Conservation (phyloP, 768 basidiomycete species). For the Russula earlei region DNA sequence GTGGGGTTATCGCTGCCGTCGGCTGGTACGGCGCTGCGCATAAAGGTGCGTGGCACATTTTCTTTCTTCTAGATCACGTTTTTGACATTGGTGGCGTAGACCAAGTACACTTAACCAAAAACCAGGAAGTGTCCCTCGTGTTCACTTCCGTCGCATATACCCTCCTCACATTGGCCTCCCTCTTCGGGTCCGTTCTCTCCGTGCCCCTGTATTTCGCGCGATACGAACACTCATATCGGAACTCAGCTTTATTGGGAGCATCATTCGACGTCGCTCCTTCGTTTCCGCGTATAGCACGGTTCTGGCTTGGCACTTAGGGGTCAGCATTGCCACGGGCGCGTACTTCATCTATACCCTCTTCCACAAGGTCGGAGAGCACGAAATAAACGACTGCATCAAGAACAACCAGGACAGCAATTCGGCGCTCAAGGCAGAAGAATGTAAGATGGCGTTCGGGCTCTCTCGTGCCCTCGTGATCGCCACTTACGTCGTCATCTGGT, state of each 20-base stretch:
- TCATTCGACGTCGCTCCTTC: slow-evolving; percentile 34
- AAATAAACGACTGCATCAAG: slow-evolving; percentile 33
- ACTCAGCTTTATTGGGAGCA: slow-evolving; percentile 35
- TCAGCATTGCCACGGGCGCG: slow-evolving; percentile 39
- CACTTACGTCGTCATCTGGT: slow-evolving; percentile 42
- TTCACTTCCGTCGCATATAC: slow-evolving; percentile 9
- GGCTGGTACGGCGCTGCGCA: slow-evolving; percentile 40
- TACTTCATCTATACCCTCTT: slow-evolving; percentile 40
- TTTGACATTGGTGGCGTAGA: slow-evolving; percentile 3
- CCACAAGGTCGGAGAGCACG: slow-evolving; percentile 31
- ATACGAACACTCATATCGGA: neutral
- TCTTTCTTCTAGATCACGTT: neutral
- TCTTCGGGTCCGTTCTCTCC: slow-evolving; percentile 16
- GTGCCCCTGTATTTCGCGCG: neutral
- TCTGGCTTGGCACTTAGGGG: slow-evolving; percentile 36
- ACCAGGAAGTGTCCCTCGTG: slow-evolving; percentile 12
- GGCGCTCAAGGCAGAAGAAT: slow-evolving; percentile 33
- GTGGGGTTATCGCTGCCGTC: slow-evolving; percentile 35
- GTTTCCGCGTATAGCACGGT: slow-evolving; percentile 37
- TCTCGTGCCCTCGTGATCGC: slow-evolving; percentile 36
- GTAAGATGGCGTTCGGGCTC: slow-evolving; percentile 34
- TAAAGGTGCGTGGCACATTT: slow-evolving; percentile 31
- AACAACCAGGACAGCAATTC: slow-evolving; percentile 23
- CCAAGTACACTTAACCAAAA: slow-evolving; percentile 1
- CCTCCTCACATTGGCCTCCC: neutral